Percentiles rank a stretch among this genome's conserved stretches.
Conservation (phyloP, 2,329 filamentous ascomycete species). For the Fusarium concolor region DNA sequence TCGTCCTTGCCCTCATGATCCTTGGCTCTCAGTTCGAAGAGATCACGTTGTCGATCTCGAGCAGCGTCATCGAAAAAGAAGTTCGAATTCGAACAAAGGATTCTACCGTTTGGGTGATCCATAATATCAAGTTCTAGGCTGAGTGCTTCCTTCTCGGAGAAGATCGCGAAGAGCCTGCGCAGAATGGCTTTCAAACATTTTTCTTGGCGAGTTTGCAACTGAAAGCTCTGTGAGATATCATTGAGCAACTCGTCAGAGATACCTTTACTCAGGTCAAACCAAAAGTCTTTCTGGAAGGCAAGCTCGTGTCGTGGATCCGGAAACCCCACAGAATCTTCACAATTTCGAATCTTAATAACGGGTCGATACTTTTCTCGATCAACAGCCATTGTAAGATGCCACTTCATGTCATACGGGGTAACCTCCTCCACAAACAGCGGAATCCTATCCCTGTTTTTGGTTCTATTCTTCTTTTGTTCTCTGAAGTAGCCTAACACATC, state of each 20-base stretch:
- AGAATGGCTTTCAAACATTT: constrained; percentile 40
- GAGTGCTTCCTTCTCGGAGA: constrained; percentile 60
- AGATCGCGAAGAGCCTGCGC: constrained; percentile 51
- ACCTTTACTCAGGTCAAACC: constrained; percentile 45
- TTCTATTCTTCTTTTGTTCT: background rate
- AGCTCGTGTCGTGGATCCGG: constrained; percentile 20
- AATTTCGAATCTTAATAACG: constrained; percentile 49
- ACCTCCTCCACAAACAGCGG: constrained; percentile 54
- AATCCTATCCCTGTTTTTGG: background rate
- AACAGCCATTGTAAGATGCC: constrained; percentile 57
- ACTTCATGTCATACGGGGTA: constrained; percentile 49
- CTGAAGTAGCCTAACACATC: constrained; percentile 11
- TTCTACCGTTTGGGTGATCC: constrained; percentile 39
- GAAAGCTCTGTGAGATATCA: constrained; percentile 20
- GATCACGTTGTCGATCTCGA: constrained; percentile 52
- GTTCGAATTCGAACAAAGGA: constrained; percentile 53
- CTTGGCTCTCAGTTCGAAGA: constrained; percentile 54
- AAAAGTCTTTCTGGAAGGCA: constrained; percentile 29
- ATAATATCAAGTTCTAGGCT: constrained; percentile 58
- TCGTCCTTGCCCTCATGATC: constrained; percentile 51
- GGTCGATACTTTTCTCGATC: constrained; percentile 57
- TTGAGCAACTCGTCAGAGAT: constrained; percentile 43
- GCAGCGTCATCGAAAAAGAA: constrained; percentile 64
- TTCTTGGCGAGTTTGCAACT: background rate
- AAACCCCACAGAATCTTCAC: constrained; percentile 7